Base-by-base conservation (phyloP, 306 rosid genomes). In the Cotoneaster glaucophyllus region DNA sequence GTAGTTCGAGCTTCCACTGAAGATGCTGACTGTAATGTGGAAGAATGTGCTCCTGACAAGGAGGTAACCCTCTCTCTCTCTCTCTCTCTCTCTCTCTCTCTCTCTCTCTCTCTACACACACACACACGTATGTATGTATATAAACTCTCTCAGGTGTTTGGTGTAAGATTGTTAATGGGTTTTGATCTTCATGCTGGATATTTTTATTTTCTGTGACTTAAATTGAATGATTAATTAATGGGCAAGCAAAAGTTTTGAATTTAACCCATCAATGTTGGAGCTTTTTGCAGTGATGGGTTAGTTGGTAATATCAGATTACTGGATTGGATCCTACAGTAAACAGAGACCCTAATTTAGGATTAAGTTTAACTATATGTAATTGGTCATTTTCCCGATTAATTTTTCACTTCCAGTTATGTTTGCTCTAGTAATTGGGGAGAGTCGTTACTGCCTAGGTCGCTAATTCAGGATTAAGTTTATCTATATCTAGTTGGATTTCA, bases 1-100 rank as follows among this genome's bases (percentile, higher is more conserved):
- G 78, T 87, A 18, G 79, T 87, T 54, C 85, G 93, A 85, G 96
- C 97, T 82, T 79, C 90, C 31, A 3, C 91, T 62, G 96, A 90
- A 41, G 97, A 94, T 3, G 0, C 88, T 44, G 98, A 94, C 25
- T 94, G 98, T 79, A 94, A 94, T 77, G 95, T 81, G 0, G 97
- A 94, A 69, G 97, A 90, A 45, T 90, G 98, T 78, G 97, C 97
- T 65, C 98, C 98, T 3, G 97, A 90, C n/a, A 94, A 90, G 75
- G 98, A 94, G 90, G 98, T 91, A 34, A 68, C 83, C 4, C 22
- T 57, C 12, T 50, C 1, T 24, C 17, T 22, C 63, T 57, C 63
- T 57, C 58, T 58, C 26, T 45, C 53, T 29, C 26, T 11, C 66
- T 75, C 62, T 61, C 12, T 41, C 45, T 41, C 26, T 25, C 26